Base-by-base conservation (phyloP, 108 stramenopile species). In the Nannochloropsis gaditana region DNA sequence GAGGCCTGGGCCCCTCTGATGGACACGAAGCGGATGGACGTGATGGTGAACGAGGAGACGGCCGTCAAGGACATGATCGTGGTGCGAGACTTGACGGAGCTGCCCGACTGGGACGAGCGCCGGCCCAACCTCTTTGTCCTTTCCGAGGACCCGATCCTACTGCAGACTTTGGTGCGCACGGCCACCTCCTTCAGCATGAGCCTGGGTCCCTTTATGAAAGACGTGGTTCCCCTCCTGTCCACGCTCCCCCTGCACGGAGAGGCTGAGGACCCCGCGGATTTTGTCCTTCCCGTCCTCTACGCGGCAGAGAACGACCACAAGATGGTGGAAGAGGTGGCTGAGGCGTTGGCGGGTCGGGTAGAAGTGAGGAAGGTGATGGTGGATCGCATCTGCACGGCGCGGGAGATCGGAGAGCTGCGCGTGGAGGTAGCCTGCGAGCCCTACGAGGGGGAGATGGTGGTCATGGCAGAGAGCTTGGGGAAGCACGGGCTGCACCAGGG, bases 241-340 rank as follows among this genome's bases (percentile, higher is more conserved):
- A 41, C 31, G 80, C 80, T 80, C 5, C 59, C 59, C 4, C n/a
- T 73, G n/a, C 59, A 73, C 19, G 59, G n/a, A 73, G 59, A 73
- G 59, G 59, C 59, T 15, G 59, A 73, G 19, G 8, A 73, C 59
- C 80, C 80, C 80, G 80, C 80, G 19, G 80, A 80, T 5, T 21
- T 41, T 5, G 31, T 41, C 11, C 2, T 41, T 5, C 86, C 86
- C 5, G 59, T 59, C 5, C 82, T 86, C 44, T 86, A 86, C 82
- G 86, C 86, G 50, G 82, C 82, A 44, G 86, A 86, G 44, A 86
- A 86, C 82, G 86, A 86, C 82, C 80, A 81, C 31, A 42, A 42
- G 11, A 81, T 81, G 80, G 80, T 81, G 80, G 80, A 81, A 11
- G 41, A 41, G 41, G 41, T 81, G 41, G 21, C 80, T 5, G 41